Conservation (phyloP, 176 grass and related monocot genomes). For the Cenchrus americanus region DNA sequence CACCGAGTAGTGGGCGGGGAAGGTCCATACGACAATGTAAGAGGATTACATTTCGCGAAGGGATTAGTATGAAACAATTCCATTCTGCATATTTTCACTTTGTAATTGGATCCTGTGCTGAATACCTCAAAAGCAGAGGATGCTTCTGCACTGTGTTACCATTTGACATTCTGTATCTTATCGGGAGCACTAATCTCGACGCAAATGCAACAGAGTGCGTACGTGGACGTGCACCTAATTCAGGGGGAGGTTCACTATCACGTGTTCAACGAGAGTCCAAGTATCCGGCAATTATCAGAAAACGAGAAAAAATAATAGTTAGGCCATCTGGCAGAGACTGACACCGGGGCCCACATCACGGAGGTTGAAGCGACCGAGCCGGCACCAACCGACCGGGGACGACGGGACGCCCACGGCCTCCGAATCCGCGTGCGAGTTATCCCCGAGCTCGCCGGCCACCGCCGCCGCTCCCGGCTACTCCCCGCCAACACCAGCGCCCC, state of each 20-base stretch:
- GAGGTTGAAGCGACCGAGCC: neutral
- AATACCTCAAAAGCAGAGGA: no score
- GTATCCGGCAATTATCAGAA: neutral
- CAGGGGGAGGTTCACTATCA: neutral
- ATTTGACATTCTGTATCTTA: no score
- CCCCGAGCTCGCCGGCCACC: conserved; percentile 20
- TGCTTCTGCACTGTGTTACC: no score
- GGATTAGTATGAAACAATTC: no score
- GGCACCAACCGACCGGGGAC: neutral
- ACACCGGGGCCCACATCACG: conserved; percentile 21
- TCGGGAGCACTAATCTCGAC: no score
- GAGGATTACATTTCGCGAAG: no score
- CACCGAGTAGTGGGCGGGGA: no score
- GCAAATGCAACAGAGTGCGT: no score
- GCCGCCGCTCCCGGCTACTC: neutral
- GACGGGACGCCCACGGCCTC: neutral
- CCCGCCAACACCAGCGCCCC: neutral
- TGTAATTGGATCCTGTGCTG: no score
- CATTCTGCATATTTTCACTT: no score
- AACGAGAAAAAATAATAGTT: neutral
- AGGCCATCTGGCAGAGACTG: neutral
- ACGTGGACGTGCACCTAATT: no score
- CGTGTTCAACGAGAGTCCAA: conserved; percentile 18
- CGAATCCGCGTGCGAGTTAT: conserved; percentile 15
- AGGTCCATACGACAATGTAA: no score